phyloP scores from a whole-genome alignment of 169 alveolate species.

The Neospora caninum region DNA sequence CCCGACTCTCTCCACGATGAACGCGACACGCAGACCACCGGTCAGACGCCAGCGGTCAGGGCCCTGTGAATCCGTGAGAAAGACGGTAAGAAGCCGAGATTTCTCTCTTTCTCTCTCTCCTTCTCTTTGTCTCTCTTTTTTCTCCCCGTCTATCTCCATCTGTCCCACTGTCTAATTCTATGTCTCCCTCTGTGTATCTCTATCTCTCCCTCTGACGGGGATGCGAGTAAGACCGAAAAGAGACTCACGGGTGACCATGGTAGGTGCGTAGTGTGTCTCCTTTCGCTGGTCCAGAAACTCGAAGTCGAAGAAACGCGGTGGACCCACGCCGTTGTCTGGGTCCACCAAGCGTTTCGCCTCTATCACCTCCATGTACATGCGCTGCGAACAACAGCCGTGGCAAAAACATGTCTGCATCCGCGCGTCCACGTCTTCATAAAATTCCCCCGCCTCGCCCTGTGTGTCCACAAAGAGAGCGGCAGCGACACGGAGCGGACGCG shows the following conservation, averaged over 20 bases:
- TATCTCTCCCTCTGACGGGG: too few relatives aligned
- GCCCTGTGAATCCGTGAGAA: too few relatives aligned
- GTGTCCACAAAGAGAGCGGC: too few relatives aligned
- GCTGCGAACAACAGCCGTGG: neutral
- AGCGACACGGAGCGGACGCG: too few relatives aligned
- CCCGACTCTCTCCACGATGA: neutral
- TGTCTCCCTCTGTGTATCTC: neutral
- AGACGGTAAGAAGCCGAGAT: too few relatives aligned
- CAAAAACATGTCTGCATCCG: neutral
- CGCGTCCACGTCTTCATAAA: neutral
- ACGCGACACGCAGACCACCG: too few relatives aligned
- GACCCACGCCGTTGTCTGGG: slow-evolving; percentile 34
- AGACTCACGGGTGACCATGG: slow-evolving; percentile 43
- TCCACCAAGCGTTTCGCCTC: slow-evolving; percentile 9
- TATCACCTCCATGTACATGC: neutral
- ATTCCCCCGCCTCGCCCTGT: too few relatives aligned
- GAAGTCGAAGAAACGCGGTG: slow-evolving; percentile 39
- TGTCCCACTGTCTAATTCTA: neutral
- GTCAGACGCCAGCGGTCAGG: too few relatives aligned
- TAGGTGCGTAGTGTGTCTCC: slow-evolving; percentile 56
- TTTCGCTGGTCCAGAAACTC: slow-evolving; percentile 59
- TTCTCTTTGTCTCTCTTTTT: neutral
- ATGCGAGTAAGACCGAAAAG: neutral
- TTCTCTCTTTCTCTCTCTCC: too few relatives aligned
- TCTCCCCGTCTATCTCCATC: neutral